These are phyloP conservation scores for Prunus padus DNA, from an alignment of 306 rosid genomes.

Conservation along the genomic window DNA sequence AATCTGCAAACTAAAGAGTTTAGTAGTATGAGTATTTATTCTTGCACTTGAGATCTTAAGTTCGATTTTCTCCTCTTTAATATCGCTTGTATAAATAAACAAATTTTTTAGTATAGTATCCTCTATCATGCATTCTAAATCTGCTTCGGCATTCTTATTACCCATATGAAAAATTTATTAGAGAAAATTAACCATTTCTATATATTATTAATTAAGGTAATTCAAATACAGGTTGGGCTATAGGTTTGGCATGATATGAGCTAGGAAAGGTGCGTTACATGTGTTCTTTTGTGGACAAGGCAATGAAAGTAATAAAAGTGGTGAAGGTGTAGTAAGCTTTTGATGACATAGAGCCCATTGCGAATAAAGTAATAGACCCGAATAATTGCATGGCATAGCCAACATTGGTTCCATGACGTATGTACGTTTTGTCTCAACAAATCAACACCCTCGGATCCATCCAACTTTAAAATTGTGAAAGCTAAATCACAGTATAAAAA, in stretches of 20 bases:
- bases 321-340: neutral
- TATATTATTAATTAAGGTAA: neutral
- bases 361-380: neutral
- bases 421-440: neutral
- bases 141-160: too few species aligned
- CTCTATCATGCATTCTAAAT: too few species aligned
- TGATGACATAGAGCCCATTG: constrained; percentile 15
- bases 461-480: constrained; percentile 1
- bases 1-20: neutral
- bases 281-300: constrained; percentile 17
- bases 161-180: too few species aligned
- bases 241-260: neutral
- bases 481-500: neutral
- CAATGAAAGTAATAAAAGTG: constrained; percentile 30
- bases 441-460: neutral
- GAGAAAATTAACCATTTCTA: too few species aligned
- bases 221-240: neutral
- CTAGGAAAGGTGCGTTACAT: constrained; percentile 20
- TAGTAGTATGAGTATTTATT: neutral
- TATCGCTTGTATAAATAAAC: too few species aligned
- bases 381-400: neutral
- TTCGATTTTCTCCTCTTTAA: rapidly evolving
- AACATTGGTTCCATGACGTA: constrained; percentile 2
- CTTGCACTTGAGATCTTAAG: too few species aligned
- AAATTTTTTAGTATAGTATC: too few species aligned